These are phyloP conservation scores for Opeltia flavorubescens DNA, from an alignment of 495 filamentous ascomycete genomes.

Conservation along the genomic window DNA sequence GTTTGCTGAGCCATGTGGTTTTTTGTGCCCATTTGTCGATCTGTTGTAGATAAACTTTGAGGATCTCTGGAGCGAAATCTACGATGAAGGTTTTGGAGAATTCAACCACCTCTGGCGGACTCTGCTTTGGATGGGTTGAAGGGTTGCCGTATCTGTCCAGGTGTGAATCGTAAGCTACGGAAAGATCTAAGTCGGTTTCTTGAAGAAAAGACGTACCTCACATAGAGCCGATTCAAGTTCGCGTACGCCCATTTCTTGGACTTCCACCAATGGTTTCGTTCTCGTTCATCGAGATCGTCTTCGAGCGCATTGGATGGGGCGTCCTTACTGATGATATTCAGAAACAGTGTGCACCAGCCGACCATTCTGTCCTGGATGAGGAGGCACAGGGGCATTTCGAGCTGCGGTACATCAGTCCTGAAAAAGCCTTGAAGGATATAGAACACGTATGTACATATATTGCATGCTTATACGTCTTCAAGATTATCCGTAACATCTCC, in stretches of 20 bases:
- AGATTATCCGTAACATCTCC: slow-evolving; percentile 86
- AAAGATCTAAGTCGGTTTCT: neutral
- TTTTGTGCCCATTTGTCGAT: slow-evolving; percentile 96
- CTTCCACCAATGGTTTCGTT: slow-evolving; percentile 97
- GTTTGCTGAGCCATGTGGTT: slow-evolving; percentile 86
- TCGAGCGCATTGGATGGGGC: slow-evolving; percentile 63
- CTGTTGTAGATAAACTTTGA: slow-evolving; percentile 82
- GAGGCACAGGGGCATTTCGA: slow-evolving; percentile 69
- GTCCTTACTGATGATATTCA: slow-evolving; percentile 74
- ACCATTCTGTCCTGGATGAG: slow-evolving; percentile 71
- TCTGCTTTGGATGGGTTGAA: slow-evolving; percentile 48
- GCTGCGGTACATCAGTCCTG: slow-evolving; percentile 33
- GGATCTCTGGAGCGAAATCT: slow-evolving; percentile 86
- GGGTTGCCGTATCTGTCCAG: slow-evolving; percentile 73
- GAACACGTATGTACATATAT: slow-evolving; percentile 54
- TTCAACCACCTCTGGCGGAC: slow-evolving; percentile 52
- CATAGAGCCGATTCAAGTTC: slow-evolving; percentile 89
- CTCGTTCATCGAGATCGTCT: slow-evolving; percentile 76
- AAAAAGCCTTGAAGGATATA: neutral
- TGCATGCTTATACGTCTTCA: slow-evolving; percentile 95
- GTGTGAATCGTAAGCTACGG: slow-evolving; percentile 3
- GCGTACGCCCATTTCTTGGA: slow-evolving; percentile 99
- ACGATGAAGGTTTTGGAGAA: slow-evolving; percentile 82
- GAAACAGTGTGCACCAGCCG: slow-evolving; percentile 88
- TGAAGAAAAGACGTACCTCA: slow-evolving; percentile 44